A percentile compares a stretch with the other conserved stretches of the same genome.
Conservation (phyloP, 352 stramenopile species). For the Globisporangium acanthophoron region DNA sequence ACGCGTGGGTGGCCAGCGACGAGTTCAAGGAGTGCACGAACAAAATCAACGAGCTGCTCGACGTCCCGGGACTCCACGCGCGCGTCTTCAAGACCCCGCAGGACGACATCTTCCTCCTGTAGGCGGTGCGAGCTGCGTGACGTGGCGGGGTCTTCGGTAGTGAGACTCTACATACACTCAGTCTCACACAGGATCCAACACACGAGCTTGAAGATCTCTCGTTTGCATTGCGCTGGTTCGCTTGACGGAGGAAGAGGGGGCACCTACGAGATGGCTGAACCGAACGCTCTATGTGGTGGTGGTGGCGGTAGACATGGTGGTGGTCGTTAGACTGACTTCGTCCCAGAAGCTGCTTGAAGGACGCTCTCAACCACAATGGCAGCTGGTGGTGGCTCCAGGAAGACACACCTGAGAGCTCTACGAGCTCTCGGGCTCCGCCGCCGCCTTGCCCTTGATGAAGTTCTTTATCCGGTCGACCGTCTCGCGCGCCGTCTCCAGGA, state of each 20-base stretch:
- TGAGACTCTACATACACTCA: not conserved
- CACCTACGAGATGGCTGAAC: not conserved
- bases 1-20: constrained; percentile 67
- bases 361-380: too few species aligned
- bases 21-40: constrained; percentile 75
- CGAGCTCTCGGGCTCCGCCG: constrained; percentile 5
- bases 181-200: not conserved
- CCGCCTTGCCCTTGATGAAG: constrained; percentile 74
- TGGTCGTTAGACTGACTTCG: too few species aligned
- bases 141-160: too few species aligned
- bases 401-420: not conserved
- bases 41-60: constrained; percentile 83
- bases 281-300: not conserved
- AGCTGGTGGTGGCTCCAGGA: too few species aligned
- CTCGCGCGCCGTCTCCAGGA: constrained; percentile 68
- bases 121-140: not conserved
- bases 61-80: constrained; percentile 76
- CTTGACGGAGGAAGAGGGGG: too few species aligned
- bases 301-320: not conserved
- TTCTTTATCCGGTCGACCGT: constrained; percentile 88
- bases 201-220: not conserved
- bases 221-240: not conserved
- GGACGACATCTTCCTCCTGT: constrained; percentile 84
- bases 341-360: too few species aligned
- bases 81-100: constrained; percentile 75